Conservation (phyloP, 495 filamentous ascomycete genomes). For the Lophium mytilinum region DNA sequence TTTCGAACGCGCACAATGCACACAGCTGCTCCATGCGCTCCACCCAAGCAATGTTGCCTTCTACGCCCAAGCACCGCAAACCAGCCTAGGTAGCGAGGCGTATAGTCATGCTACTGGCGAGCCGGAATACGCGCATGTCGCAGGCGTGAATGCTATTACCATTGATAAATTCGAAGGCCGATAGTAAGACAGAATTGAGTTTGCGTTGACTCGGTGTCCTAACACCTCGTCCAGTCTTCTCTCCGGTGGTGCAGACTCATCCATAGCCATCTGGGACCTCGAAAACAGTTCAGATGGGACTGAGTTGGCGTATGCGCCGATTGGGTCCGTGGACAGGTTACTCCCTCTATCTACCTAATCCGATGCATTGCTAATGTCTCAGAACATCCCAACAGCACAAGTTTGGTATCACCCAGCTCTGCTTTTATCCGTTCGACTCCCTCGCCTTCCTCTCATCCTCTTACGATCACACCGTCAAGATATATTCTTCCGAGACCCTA, state of each 20-base stretch:
- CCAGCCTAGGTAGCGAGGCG: conserved; percentile 1
- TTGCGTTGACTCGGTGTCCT: neutral
- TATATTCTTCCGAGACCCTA: conserved; percentile 62
- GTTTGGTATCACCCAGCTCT: conserved; percentile 74
- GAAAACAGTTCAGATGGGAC: conserved; percentile 39
- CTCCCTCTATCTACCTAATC: neutral
- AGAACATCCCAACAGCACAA: conserved; percentile 49
- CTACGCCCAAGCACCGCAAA: conserved; percentile 36
- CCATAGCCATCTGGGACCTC: conserved; percentile 77
- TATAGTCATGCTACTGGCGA: neutral
- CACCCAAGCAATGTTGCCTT: conserved; percentile 60
- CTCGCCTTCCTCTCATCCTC: conserved; percentile 72
- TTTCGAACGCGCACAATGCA: conserved; percentile 56
- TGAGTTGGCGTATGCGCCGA: conserved; percentile 43
- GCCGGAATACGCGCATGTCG: conserved; percentile 50
- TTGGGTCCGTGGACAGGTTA: conserved; percentile 38
- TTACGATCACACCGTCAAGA: conserved; percentile 74
- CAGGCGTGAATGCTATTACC: conserved; percentile 67
- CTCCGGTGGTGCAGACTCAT: conserved; percentile 73
- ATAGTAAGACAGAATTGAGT: conserved; percentile 45
- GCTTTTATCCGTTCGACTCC: conserved; percentile 82
- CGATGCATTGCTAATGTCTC: neutral
- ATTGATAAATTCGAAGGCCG: conserved; percentile 71
- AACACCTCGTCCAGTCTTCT: conserved; percentile 44
- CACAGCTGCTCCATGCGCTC: conserved; percentile 51